These are phyloP conservation scores for Solanum tarijense DNA, from an alignment of 257 asterid species.

Conservation along the genomic window DNA sequence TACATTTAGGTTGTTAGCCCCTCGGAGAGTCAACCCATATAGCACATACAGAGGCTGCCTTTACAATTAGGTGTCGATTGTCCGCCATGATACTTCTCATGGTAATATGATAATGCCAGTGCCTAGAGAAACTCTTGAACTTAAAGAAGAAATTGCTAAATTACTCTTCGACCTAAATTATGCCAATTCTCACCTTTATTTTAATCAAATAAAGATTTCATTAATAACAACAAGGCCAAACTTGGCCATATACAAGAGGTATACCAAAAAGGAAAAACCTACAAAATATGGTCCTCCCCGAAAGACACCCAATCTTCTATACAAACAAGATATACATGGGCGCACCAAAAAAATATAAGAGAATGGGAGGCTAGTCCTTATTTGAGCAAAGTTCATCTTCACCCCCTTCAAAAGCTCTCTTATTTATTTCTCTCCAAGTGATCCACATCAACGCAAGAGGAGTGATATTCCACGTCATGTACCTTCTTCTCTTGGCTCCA, in stretches of 20 bases:
- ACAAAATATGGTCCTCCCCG: background rate
- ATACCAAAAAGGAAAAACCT: background rate
- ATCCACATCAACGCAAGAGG: background rate
- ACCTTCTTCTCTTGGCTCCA: background rate
- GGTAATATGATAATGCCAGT: background rate
- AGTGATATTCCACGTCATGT: background rate
- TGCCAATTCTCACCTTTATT: background rate
- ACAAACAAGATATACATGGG: background rate
- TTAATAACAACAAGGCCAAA: background rate
- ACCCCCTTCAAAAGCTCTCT: background rate
- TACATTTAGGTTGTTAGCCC: background rate
- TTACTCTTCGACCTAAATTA: background rate
- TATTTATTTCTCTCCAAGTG: background rate
- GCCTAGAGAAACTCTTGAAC: background rate
- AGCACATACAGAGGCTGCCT: background rate
- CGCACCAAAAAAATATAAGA: background rate
- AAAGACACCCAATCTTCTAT: background rate
- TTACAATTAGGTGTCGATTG: background rate
- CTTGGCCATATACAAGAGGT: background rate
- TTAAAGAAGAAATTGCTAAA: background rate
- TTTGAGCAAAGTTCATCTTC: background rate
- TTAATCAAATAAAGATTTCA: background rate
- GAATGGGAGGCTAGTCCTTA: background rate
- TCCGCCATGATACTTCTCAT: background rate
- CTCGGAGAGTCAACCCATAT: background rate